Evolutionary conservation across 2,329 filamentous ascomycete genomes (phyloP).

Genomic region (Aspergillus sp.): DNA sequence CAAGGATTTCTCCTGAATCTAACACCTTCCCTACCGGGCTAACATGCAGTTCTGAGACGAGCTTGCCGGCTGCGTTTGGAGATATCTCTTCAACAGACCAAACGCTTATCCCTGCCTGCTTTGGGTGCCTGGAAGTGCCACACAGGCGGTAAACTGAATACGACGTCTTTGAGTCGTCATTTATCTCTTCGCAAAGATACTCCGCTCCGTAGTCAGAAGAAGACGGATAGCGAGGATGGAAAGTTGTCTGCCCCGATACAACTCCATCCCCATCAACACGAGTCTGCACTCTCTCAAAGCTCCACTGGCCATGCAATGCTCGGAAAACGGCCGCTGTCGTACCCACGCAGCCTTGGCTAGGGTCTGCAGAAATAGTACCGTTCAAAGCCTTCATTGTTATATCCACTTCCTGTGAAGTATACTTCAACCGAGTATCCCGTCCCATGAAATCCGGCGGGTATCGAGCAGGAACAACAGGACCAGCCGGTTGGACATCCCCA

Average conservation of each 20-base stretch:
- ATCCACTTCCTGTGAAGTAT: constrained; percentile 24
- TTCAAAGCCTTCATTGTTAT: constrained; percentile 50
- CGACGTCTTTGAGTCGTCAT: not conserved
- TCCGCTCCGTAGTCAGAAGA: constrained; percentile 32
- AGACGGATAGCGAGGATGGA: constrained; percentile 63
- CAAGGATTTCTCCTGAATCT: not conserved
- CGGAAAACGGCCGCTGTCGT: constrained; percentile 68
- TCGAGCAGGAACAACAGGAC: constrained; percentile 54
- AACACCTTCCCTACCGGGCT: not conserved
- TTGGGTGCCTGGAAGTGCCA: constrained; percentile 12
- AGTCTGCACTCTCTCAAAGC: constrained; percentile 53
- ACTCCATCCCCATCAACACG: not conserved
- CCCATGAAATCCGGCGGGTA: constrained; percentile 35
- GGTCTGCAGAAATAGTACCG: constrained; percentile 31
- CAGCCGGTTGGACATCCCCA: constrained; percentile 34
- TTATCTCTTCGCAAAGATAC: constrained; percentile 32
- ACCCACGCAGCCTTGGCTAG: constrained; percentile 52
- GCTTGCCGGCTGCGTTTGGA: not conserved
- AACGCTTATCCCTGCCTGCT: not conserved
- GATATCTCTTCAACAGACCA: not conserved
- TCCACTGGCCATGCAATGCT: constrained; percentile 70
- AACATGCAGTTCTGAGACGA: not conserved
- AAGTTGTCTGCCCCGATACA: constrained; percentile 58
- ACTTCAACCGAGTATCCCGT: constrained; percentile 16
- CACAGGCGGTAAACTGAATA: constrained; percentile 16